phyloP scores from a whole-genome alignment of 768 basidiomycete genomes.

The Lactarius tabidus region DNA sequence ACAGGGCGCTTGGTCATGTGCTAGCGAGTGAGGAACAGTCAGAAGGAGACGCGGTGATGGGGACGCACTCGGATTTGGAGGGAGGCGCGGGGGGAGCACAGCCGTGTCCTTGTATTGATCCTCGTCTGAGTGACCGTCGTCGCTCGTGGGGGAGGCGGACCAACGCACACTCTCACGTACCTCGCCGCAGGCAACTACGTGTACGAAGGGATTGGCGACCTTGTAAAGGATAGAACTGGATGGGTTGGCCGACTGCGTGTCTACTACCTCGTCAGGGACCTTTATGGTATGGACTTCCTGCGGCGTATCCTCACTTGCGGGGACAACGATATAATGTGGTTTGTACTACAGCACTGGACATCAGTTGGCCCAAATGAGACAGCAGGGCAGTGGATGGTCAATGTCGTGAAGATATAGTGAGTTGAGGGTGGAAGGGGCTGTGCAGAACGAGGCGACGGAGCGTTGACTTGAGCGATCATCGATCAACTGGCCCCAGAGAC shows the following conservation, averaged over 20 bases:
- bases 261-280: conserved; percentile 46
- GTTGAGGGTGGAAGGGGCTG: conserved; percentile 11
- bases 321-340: conserved; percentile 33
- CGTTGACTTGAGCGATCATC: conserved; percentile 18
- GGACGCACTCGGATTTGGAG: too few relatives aligned
- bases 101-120: too few relatives aligned
- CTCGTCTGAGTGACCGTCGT: too few relatives aligned
- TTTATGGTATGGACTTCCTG: conserved; percentile 54
- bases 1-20: too few relatives aligned
- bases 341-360: conserved; percentile 26
- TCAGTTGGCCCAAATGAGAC: conserved; percentile 14
- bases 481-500: too few relatives aligned
- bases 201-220: conserved; percentile 35
- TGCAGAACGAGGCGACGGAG: conserved; percentile 17
- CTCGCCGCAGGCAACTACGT: conserved; percentile 29
- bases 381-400: conserved; percentile 23
- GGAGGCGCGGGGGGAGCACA: too few relatives aligned
- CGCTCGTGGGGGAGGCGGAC: too few relatives aligned
- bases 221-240: conserved; percentile 36
- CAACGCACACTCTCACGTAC: not conserved
- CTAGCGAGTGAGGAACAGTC: too few relatives aligned
- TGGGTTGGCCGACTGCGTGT: conserved; percentile 39
- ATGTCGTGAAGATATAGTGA: conserved; percentile 8
- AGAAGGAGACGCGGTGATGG: too few relatives aligned
- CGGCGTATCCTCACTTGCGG: conserved; percentile 30